Evolutionary conservation across 2,329 filamentous ascomycete genomes (phyloP), one percentile per base, ranked within the genome.

Genomic region (Drechslerella coelobrocha): DNA sequence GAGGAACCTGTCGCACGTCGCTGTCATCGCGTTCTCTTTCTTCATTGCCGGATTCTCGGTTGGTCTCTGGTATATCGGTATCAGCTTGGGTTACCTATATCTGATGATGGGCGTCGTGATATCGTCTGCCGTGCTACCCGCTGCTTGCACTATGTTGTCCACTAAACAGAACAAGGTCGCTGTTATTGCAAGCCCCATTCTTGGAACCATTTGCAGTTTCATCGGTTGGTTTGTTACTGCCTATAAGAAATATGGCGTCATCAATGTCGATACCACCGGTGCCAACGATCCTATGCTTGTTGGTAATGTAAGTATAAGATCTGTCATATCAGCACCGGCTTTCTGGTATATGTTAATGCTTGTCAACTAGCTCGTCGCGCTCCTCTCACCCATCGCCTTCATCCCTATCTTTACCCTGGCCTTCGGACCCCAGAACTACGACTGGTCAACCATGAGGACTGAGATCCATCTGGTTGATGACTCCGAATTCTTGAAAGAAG

Each of bases 41-140:
- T 83, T 89, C 75, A 93, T 96, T 81, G 90, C 90, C 12, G 84
- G 82, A 1, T 91, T 95, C 79, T 88, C 88, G 0, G 90, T 90
- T 0, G 91, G 89, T 0, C 84, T 94, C 0, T 86, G 82, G 78
- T 89, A 89, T 73, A 87, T 85, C 1, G 88, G 89, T 19, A 89
- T 96, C 71, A 88, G 86, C 9, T 94, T 96, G 90, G 92, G 91
- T 9, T 95, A 92, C 76, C 82, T 95, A 2, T 95, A 95, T 77
- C 81, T 96, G 0, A 85, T 96, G 77, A 96, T 96, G 92, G 92
- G 92, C 6, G 89, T 92, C 54, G 90, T 96, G 76, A 94, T 96
- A 77, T 91, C 88, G 0, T 86, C 89, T 0, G 92, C 91, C 2
- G 91, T 96, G 2, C 83, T 96, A 10, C 92, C 92, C 0, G 90